phyloP scores from a whole-genome alignment of 1,284 basidiomycete species.

The Fomitopsis palustris region DNA sequence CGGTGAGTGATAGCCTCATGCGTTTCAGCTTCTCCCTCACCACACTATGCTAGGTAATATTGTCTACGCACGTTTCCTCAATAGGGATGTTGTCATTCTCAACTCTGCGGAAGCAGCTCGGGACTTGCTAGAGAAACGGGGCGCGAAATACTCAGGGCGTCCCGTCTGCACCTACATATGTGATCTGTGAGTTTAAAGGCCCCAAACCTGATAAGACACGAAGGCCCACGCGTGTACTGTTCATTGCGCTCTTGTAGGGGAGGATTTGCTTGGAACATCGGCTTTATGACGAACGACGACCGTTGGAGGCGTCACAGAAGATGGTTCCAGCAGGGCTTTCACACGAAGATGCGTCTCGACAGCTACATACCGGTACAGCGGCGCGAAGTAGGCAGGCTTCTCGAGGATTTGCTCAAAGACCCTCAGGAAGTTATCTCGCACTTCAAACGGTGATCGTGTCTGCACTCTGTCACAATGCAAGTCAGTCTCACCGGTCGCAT shows the following conservation, averaged over 20 bases:
- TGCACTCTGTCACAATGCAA: not conserved
- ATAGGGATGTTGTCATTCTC: constrained; percentile 32
- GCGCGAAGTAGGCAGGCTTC: constrained; percentile 24
- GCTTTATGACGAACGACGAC: constrained; percentile 25
- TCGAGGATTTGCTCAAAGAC: constrained; percentile 18
- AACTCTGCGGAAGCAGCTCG: constrained; percentile 32
- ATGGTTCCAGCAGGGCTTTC: constrained; percentile 28
- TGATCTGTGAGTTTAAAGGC: not conserved
- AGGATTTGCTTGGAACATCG: constrained; percentile 25
- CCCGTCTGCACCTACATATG: constrained; percentile 10
- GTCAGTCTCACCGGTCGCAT: not conserved
- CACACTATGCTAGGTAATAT: constrained; percentile 12
- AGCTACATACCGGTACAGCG: constrained; percentile 23
- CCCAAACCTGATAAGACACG: no score
- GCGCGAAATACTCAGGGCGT: constrained; percentile 36
- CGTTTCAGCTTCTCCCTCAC: not conserved
- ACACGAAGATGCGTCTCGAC: constrained; percentile 16
- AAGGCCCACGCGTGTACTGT: not conserved
- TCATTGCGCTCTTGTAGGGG: not conserved
- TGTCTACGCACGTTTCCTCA: constrained; percentile 32
- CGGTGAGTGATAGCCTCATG: not conserved
- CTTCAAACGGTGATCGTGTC: constrained; percentile 21
- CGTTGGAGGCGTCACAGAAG: constrained; percentile 27
- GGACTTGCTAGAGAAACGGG: constrained; percentile 38
- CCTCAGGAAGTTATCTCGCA: constrained; percentile 20